Base-by-base conservation (phyloP, 441 rosid genomes). In the Adansonia madagascariensis region DNA sequence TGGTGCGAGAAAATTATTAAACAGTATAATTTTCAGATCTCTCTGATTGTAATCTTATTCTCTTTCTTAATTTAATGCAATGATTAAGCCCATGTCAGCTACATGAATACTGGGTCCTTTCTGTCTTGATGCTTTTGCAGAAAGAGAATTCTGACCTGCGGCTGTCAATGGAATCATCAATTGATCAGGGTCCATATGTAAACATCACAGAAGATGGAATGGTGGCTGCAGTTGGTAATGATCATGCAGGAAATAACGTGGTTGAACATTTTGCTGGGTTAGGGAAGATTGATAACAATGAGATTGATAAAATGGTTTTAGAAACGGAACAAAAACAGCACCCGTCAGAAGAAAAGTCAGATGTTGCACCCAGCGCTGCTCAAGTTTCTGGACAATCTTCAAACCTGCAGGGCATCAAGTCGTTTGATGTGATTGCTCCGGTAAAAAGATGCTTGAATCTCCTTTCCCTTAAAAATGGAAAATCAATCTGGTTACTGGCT, bases 101-200 rank as follows among this genome's bases (percentile, higher is more conserved):
- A 18, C 24, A 46, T 47, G 3, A 41, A 27, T 27, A 27, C 31
- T 27, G 31, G 31, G 31, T n/a, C 18, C 11, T 75, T 2, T 39
- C 55, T 11, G 5, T 53, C 43, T 52, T 35, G 43, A 46, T 71
- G 53, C 49, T 71, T 75, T 56, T 83, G 83, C 87, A 85, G 88
- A 73, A 65, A 60, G 78, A 81, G 83, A 79, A 81, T 17, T 69
- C 79, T n/a, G 15, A 62, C n/a, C 47, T 47, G 62, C 73, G 71
- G 62, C 65, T 85, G 22, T 75, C 80, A 9, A 68, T 56, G 7
- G 93, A 82, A 76, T 78, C 91, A 8, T 83, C 90, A 20, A 90
- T 91, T 61, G 94, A 88, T 84, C 91, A 83, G 80, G 93, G 91
- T 55, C 95, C 97, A 15, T 89, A 82, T 11, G 60, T 94, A 18